A percentile compares a stretch with the other conserved stretches of the same genome.
Conservation (phyloP, 345 rosid genomes). For the Fremontodendron californicum region DNA sequence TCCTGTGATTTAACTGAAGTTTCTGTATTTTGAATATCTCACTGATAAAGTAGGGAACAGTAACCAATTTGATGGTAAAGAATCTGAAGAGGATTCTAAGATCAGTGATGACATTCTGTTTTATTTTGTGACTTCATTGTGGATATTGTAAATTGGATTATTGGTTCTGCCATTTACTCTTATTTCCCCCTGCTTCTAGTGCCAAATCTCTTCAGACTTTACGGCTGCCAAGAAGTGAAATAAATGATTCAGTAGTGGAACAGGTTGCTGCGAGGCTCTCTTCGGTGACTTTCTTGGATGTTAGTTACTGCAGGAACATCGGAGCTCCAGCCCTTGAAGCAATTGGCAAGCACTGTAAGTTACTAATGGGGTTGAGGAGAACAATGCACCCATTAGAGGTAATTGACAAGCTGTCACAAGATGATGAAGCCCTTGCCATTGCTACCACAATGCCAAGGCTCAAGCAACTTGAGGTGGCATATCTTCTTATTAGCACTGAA, state of each 20-base stretch:
- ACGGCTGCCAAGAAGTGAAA: slow-evolving; percentile 24
- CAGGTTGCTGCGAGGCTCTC: slow-evolving; percentile 23
- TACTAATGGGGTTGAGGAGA: slow-evolving; percentile 15
- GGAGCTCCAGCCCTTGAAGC: slow-evolving; percentile 27
- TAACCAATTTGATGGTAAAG: not conserved
- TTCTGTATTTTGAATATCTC: not conserved
- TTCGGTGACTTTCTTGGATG: slow-evolving; percentile 19
- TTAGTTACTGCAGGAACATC: slow-evolving; percentile 26
- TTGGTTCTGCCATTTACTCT: not conserved
- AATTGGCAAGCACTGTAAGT: slow-evolving; percentile 24
- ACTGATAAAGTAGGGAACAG: not conserved
- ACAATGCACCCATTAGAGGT: slow-evolving; percentile 23
- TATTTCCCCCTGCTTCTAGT: slow-evolving; percentile 14
- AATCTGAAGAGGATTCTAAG: not conserved
- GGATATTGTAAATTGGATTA: not conserved
- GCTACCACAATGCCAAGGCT: slow-evolving; percentile 33
- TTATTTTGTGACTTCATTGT: not conserved
- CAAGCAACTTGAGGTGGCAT: slow-evolving; percentile 25
- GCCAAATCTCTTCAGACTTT: slow-evolving; percentile 22
- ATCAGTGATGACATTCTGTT: not conserved
- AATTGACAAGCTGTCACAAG: slow-evolving; percentile 12
- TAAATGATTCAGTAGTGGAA: slow-evolving; percentile 22
- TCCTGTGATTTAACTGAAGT: not conserved
- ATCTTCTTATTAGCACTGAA: slow-evolving; percentile 20
- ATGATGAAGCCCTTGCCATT: slow-evolving; percentile 29